Evolutionary conservation across 2,329 filamentous ascomycete species (phyloP).

Genomic region (Penicillium expansum): DNA sequence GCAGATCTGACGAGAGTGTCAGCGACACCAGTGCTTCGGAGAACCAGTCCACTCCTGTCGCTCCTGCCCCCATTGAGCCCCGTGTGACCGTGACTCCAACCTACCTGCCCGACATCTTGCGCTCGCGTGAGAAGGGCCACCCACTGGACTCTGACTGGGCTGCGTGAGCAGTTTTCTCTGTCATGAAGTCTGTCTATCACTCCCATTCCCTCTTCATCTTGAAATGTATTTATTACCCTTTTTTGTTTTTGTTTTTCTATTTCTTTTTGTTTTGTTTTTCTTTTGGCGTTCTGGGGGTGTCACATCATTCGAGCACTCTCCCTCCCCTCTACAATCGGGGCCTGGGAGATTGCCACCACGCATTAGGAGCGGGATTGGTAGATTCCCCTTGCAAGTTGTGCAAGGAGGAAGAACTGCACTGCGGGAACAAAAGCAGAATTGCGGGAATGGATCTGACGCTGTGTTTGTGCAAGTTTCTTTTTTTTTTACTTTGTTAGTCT

Average conservation of each 20-base stretch:
- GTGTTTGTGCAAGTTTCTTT: conserved; percentile 5
- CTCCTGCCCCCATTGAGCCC: conserved; percentile 30
- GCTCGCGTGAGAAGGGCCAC: conserved; percentile 39
- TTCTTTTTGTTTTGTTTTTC: conserved; percentile 15
- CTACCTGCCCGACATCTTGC: conserved; percentile 34
- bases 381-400: conserved; percentile 8
- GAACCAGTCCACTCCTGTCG: conserved; percentile 26
- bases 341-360: conserved; percentile 15
- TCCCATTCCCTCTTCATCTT: conserved; percentile 15
- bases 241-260: too few relatives aligned
- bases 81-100: conserved; percentile 38
- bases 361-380: conserved; percentile 17
- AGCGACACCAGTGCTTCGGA: conserved; percentile 46
- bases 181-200: conserved; percentile 7
- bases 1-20: conserved; percentile 42
- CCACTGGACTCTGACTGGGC: conserved; percentile 48
- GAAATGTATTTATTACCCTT: conserved; percentile 36
- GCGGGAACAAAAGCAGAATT: conserved; percentile 18
- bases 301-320: conserved; percentile 30
- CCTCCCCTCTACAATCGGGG: conserved; percentile 4
- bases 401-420: conserved; percentile 5
- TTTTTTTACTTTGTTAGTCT: conserved; percentile 11
- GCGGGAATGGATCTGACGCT: conserved; percentile 12
- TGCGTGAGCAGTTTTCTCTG: conserved; percentile 25
- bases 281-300: conserved; percentile 35